Evolutionary conservation across 192 early-diverging fungal species (phyloP), one percentile per base, ranked within the genome.

Genomic region (Chytriomyces confervae): DNA sequence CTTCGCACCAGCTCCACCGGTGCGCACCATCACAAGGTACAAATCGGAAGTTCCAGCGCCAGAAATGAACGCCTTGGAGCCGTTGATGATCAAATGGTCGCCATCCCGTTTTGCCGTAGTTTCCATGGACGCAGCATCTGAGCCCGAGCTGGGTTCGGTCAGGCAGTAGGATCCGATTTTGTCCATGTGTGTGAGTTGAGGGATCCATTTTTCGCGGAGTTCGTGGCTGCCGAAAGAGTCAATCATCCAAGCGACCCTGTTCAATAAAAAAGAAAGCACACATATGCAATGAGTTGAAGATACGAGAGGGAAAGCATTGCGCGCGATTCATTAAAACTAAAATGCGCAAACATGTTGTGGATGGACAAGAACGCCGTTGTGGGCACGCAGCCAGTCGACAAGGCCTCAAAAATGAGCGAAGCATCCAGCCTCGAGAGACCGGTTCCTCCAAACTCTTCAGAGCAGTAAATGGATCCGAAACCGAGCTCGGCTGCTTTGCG

Each of bases 81-180:
- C 85, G 69, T 86, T 86, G 46, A 86, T 63, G 49, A 84, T 69
- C 66, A 80, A 82, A 3, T 86, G 43, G 47, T 79, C 70, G 50
- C 85, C 85, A 9, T 84, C 73, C 20, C 62, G 20, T 48, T 66
- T 69, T 23, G 85, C 85, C 16, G 85, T 89, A 13, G 92, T 93
- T 29, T 87, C 76, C 9, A 93, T 84, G 23, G 83, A 84, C 16
- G 81, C 88, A 48, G 92, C 92, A 79, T 93, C 92, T 6, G 90
- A 89, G 10, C 89, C 85, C n/a, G 85, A 81, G 36, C 66, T 53
- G 46, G 85, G 85, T 63, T 86, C 85, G 5, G 85, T 86, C 27
- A 86, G 76, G 64, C 85, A 86, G 65, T 86, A 86, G 7, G 85
- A 86, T 7, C 71, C 83, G 44, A 86, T 43, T 5, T 68, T 9